phyloP scores from a whole-genome alignment of 176 grass and related monocot species.

The Triticum monococcum region DNA sequence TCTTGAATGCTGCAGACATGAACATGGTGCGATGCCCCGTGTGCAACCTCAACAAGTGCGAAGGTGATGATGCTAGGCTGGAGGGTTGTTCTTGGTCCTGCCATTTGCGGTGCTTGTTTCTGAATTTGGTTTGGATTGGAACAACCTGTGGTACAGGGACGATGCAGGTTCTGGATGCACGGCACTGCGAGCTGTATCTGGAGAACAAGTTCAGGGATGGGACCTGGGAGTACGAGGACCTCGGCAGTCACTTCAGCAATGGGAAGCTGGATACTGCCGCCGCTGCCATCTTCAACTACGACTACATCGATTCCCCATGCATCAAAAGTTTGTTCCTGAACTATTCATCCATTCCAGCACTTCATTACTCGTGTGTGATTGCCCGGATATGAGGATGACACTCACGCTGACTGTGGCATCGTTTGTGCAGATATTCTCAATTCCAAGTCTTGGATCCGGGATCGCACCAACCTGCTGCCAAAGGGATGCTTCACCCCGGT shows the following conservation, averaged over 20 bases:
- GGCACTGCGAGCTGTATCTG: constrained; percentile 81
- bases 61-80: constrained; percentile 40
- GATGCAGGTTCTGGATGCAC: constrained; percentile 78
- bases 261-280: constrained; percentile 28
- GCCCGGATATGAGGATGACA: background rate
- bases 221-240: constrained; percentile 70
- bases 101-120: background rate
- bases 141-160: constrained; percentile 56
- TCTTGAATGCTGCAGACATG: constrained; percentile 61
- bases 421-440: constrained; percentile 33
- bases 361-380: background rate
- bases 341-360: constrained; percentile 2
- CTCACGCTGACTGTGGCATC: background rate
- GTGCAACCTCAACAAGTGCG: constrained; percentile 62
- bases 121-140: constrained; percentile 23
- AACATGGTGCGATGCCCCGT: constrained; percentile 70
- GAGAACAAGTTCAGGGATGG: constrained; percentile 59
- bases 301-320: constrained; percentile 4
- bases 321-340: constrained; percentile 39
- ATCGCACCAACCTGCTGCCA: constrained; percentile 44
- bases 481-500: constrained; percentile 37
- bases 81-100: background rate
- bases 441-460: constrained; percentile 50
- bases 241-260: constrained; percentile 57
- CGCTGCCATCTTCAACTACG: constrained; percentile 68